Conservation (phyloP, 139 green algal species). For the Chlamydomonas urium region DNA sequence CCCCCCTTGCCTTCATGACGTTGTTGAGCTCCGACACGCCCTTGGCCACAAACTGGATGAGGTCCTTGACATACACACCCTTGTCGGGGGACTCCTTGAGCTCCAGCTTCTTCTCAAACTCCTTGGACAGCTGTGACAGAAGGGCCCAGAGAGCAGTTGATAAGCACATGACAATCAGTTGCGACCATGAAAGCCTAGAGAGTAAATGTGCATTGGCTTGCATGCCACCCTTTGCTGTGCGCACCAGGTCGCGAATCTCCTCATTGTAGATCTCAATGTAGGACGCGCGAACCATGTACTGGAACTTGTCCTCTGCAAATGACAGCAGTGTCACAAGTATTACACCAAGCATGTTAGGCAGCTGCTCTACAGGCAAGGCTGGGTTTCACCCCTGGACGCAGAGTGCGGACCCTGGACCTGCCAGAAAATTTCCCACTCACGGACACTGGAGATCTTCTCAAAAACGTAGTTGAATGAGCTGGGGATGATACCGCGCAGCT, state of each 20-base stretch:
- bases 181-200: too few species aligned
- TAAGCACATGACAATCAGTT: too few species aligned
- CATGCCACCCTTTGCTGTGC: too few species aligned
- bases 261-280: constrained; percentile 86
- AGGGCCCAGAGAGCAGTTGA: too few species aligned
- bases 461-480: constrained; percentile 75
- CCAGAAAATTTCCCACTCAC: constrained; percentile 43
- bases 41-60: constrained; percentile 72
- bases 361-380: too few species aligned
- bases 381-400: too few species aligned
- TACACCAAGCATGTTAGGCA: too few species aligned
- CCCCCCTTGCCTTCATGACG: constrained; percentile 48
- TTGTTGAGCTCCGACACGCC: constrained; percentile 56
- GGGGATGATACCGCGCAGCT: constrained; percentile 71
- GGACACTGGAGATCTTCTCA: constrained; percentile 50
- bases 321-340: too few species aligned
- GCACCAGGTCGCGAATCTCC: constrained; percentile 64
- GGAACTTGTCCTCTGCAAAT: constrained; percentile 43
- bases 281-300: constrained; percentile 70
- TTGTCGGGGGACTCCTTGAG: constrained; percentile 66
- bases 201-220: too few species aligned
- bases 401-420: too few species aligned
- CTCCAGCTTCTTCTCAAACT: constrained; percentile 59
- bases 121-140: constrained; percentile 47
- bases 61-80: constrained; percentile 74